Evolutionary conservation across 164 flowering plant genomes (phyloP).

Genomic region (Magnolia sinica): DNA sequence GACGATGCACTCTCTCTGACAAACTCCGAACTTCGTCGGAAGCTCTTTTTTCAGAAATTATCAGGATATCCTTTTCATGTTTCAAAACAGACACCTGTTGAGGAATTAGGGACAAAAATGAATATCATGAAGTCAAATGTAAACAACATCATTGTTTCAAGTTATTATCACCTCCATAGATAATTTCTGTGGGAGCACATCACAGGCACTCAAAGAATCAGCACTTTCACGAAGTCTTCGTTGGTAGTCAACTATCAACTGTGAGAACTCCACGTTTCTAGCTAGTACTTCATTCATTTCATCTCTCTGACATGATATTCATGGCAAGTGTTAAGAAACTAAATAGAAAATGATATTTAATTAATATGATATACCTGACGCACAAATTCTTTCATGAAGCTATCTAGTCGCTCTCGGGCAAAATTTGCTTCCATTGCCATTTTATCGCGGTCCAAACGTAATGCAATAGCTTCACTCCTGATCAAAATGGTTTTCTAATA

Average conservation of each 20-base stretch:
- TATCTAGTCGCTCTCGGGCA: constrained; percentile 55
- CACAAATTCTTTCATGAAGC: constrained; percentile 56
- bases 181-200: constrained; percentile 70
- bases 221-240: constrained; percentile 69
- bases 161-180: constrained; percentile 62
- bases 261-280: constrained; percentile 87
- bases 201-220: constrained; percentile 54
- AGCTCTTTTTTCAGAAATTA: constrained; percentile 83
- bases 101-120: constrained; percentile 2
- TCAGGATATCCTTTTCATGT: constrained; percentile 69
- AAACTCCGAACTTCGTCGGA: constrained; percentile 72
- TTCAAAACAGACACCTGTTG: constrained; percentile 65
- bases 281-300: constrained; percentile 56
- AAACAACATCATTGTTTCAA: neutral
- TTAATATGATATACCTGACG: constrained; percentile 42
- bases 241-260: constrained; percentile 75
- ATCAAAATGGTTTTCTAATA: neutral
- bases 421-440: constrained; percentile 58
- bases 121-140: neutral
- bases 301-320: constrained; percentile 40
- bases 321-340: neutral
- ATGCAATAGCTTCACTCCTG: constrained; percentile 47
- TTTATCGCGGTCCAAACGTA: constrained; percentile 64
- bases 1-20: constrained; percentile 71
- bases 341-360: neutral